Conservation (phyloP, 75 land plant species). For the Cryptomeria japonica region DNA sequence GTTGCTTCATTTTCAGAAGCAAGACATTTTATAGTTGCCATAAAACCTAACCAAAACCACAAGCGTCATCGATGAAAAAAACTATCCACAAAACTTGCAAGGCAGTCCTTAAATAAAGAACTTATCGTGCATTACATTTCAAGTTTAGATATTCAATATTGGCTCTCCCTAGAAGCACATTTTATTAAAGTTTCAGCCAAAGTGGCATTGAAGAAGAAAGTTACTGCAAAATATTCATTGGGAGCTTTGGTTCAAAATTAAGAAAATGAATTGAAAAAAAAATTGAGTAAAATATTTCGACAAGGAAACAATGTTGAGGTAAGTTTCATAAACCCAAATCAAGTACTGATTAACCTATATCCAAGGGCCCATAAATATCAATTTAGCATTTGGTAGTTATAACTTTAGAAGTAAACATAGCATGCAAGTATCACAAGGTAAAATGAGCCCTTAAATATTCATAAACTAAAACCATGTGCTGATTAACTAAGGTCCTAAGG, state of each 20-base stretch:
- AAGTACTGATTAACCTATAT: not conserved
- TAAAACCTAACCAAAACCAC: not conserved
- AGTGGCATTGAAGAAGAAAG: not conserved
- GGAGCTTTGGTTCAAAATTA: not conserved
- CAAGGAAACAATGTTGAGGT: not conserved
- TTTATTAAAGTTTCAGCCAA: not conserved
- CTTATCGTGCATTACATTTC: no score
- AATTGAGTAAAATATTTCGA: not conserved
- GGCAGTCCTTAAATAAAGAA: no score
- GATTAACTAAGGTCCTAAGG: not conserved
- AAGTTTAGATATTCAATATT: no score
- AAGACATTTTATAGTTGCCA: not conserved
- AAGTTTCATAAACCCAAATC: not conserved
- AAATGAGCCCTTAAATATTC: not conserved
- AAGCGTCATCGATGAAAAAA: not conserved
- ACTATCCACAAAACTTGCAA: not conserved
- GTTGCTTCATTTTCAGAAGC: not conserved
- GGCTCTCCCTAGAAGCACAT: not conserved
- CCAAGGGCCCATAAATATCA: not conserved
- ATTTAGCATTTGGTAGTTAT: not conserved
- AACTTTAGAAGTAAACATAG: not conserved
- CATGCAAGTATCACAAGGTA: not conserved
- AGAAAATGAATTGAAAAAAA: not conserved
- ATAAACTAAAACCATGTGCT: not conserved
- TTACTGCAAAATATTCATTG: not conserved